These are phyloP conservation scores for Peronospora destructor DNA, from an alignment of 352 stramenopile genomes.

Conservation along the genomic window DNA sequence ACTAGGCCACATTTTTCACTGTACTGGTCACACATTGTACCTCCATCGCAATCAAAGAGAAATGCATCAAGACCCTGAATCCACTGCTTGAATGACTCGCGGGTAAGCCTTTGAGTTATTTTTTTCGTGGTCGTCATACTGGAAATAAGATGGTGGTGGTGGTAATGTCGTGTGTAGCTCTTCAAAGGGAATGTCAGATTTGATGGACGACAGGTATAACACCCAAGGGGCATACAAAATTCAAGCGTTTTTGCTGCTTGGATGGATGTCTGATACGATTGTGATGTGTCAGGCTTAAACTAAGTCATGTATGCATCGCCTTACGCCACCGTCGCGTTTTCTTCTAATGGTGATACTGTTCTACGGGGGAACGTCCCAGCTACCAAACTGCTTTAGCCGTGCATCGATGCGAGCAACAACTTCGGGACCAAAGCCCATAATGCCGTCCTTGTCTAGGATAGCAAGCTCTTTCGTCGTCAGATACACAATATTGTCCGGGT, in stretches of 20 bases:
- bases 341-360: constrained; percentile 10
- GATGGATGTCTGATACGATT: not conserved
- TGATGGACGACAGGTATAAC: constrained; percentile 1
- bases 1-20: not conserved
- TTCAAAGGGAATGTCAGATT: constrained; percentile 10
- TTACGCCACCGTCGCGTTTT: not conserved
- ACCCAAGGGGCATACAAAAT: constrained; percentile 13
- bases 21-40: constrained; percentile 16
- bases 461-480: constrained; percentile 75
- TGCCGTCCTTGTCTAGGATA: constrained; percentile 47
- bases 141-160: constrained; percentile 4
- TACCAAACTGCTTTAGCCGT: constrained; percentile 50
- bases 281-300: constrained; percentile 13
- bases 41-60: constrained; percentile 80
- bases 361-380: constrained; percentile 36
- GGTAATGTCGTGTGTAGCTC: constrained; percentile 8
- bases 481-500: constrained; percentile 84
- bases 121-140: constrained; percentile 25
- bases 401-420: constrained; percentile 62
- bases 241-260: constrained; percentile 1
- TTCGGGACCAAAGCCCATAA: constrained; percentile 64
- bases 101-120: constrained; percentile 32
- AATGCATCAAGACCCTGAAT: constrained; percentile 60
- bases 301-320: constrained; percentile 10
- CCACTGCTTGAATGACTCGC: constrained; percentile 48